Evolutionary conservation across 352 stramenopile species (phyloP).

Genomic region (Globisporangium echinulatum): DNA sequence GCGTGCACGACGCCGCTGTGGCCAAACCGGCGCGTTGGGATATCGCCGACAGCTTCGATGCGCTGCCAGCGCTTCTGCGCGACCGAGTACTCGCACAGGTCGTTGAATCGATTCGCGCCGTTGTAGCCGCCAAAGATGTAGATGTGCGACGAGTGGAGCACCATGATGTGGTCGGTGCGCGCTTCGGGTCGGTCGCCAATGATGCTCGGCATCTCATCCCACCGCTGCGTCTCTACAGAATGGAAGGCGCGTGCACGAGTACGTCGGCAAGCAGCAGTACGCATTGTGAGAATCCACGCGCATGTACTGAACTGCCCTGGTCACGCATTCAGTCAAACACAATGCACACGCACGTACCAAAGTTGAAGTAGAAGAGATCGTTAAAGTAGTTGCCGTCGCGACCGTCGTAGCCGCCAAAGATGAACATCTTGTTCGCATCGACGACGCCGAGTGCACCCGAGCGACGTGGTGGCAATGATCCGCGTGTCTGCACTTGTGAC

Average conservation of each 20-base stretch:
- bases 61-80: slow-evolving; percentile 43
- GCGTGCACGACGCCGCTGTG: slow-evolving; percentile 78
- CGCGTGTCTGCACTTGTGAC: slow-evolving; percentile 67
- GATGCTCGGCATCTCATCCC: slow-evolving; percentile 74
- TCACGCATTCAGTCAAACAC: neutral
- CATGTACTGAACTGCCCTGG: too few species aligned
- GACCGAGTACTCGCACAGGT: slow-evolving; percentile 75
- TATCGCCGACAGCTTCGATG: slow-evolving; percentile 32
- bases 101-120: slow-evolving; percentile 72
- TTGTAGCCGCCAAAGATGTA: slow-evolving; percentile 90
- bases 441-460: slow-evolving; percentile 79
- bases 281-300: too few species aligned
- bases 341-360: slow-evolving; percentile 25
- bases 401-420: slow-evolving; percentile 88
- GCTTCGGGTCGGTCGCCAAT: slow-evolving; percentile 55
- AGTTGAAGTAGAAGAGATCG: slow-evolving; percentile 86
- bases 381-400: slow-evolving; percentile 89
- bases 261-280: neutral
- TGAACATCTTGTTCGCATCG: slow-evolving; percentile 80
- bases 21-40: slow-evolving; percentile 71
- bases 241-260: too few species aligned
- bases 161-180: slow-evolving; percentile 86
- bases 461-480: slow-evolving; percentile 52
- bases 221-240: slow-evolving; percentile 35
- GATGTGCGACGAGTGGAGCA: slow-evolving; percentile 68